A percentile compares a stretch with the other conserved stretches of the same genome.
Evolutionary conservation across 177 flowering plant genomes (phyloP).

Genomic region (Vitis hybrid): DNA sequence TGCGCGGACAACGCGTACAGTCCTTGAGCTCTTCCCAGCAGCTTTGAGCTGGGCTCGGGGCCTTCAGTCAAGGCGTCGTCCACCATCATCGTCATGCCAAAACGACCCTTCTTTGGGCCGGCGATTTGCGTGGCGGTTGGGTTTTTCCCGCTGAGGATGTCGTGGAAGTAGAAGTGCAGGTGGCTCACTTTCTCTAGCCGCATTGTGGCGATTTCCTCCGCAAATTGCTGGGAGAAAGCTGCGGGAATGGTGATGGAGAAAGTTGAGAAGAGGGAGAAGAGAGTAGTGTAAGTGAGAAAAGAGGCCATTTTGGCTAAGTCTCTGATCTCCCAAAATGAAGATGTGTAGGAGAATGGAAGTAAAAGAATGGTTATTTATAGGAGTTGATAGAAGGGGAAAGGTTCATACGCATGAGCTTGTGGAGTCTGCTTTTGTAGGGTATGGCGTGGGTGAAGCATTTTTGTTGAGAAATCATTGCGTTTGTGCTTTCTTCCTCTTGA

Average conservation of each 20-base stretch:
- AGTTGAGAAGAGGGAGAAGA: slow-evolving; percentile 11
- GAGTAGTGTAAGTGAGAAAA: slow-evolving; percentile 5
- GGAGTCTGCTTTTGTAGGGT: too few species aligned
- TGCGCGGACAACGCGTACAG: slow-evolving; percentile 38
- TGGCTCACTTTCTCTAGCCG: slow-evolving; percentile 21
- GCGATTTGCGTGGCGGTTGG: slow-evolving; percentile 28
- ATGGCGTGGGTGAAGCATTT: too few species aligned
- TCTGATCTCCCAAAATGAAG: neutral
- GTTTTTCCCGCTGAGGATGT: slow-evolving; percentile 29
- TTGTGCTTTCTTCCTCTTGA: too few species aligned
- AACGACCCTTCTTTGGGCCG: slow-evolving; percentile 8
- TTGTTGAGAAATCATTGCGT: too few species aligned
- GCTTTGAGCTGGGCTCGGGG: slow-evolving; percentile 26
- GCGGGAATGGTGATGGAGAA: slow-evolving; percentile 7
- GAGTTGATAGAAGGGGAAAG: too few species aligned
- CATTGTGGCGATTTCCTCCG: slow-evolving; percentile 1
- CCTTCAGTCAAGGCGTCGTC: slow-evolving; percentile 44
- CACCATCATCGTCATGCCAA: slow-evolving; percentile 30
- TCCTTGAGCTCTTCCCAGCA: slow-evolving; percentile 58
- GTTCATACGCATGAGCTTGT: too few species aligned
- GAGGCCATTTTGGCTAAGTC: slow-evolving; percentile 4
- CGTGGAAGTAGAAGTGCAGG: slow-evolving; percentile 51
- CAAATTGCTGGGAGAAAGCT: slow-evolving; percentile 15
- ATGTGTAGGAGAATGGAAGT: neutral
- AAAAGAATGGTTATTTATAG: too few species aligned